phyloP scores from a whole-genome alignment of 345 rosid species.

The Reutealis trisperma region DNA sequence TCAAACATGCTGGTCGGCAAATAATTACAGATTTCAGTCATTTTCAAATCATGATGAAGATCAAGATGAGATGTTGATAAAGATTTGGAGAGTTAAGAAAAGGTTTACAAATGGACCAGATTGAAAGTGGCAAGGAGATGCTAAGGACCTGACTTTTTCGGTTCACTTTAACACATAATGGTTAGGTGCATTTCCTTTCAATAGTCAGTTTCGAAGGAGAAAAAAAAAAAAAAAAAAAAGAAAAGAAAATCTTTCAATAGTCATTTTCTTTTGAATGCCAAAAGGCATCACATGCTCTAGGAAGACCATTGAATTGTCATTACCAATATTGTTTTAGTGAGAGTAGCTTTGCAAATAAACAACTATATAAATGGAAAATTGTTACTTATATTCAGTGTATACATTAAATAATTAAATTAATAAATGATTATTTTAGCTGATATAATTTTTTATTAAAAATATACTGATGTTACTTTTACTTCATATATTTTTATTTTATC shows the following conservation, averaged over 20 bases:
- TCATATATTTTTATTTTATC: too few relatives aligned
- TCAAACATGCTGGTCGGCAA: background rate
- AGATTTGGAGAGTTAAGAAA: background rate
- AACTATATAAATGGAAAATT: background rate
- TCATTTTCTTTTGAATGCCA: too few relatives aligned
- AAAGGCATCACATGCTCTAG: background rate
- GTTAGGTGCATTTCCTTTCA: conserved; percentile 1
- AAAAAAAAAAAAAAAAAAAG: too few relatives aligned
- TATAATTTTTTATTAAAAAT: too few relatives aligned
- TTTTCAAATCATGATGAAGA: background rate
- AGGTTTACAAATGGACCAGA: conserved; percentile 12
- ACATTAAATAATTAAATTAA: too few relatives aligned
- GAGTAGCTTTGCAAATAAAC: background rate
- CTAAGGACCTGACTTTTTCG: background rate
- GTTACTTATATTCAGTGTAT: too few relatives aligned
- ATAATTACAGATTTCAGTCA: background rate
- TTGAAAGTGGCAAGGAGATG: background rate
- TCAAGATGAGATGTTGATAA: background rate
- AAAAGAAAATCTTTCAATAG: background rate
- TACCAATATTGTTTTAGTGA: background rate
- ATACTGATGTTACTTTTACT: too few relatives aligned
- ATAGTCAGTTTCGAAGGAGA: too few relatives aligned
- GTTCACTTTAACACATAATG: background rate
- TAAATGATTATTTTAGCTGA: too few relatives aligned
- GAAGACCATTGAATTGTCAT: conserved; percentile 7